Conservation (phyloP, 495 filamentous ascomycete genomes). For the Tuber brumale region DNA sequence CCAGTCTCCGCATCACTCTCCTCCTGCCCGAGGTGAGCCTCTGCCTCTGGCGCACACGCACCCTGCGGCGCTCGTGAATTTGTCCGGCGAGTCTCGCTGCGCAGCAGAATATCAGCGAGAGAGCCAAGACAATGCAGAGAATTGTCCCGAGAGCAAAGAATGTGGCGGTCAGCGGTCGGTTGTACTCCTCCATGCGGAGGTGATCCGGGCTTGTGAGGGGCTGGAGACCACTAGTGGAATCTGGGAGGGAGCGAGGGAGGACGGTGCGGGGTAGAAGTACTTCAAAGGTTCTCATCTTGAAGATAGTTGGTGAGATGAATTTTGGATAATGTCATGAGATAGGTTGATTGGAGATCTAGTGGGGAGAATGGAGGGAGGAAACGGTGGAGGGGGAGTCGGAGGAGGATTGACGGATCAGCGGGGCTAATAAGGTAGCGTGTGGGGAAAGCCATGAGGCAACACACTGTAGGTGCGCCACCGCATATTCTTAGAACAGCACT, state of each 20-base stretch:
- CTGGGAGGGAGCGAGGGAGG: not conserved
- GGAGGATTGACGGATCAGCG: not conserved
- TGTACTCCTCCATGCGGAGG: not conserved
- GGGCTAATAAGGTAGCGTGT: not conserved
- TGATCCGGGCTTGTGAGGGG: not conserved
- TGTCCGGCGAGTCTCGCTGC: not conserved
- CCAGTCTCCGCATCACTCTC: conserved; percentile 15
- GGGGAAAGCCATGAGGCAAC: not conserved
- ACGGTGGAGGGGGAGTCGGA: not conserved
- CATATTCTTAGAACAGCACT: not conserved
- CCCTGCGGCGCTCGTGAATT: not conserved
- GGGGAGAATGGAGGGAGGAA: not conserved
- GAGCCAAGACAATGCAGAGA: not conserved
- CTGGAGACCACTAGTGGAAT: not conserved
- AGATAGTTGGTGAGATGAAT: not conserved
- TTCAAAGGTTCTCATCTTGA: not conserved
- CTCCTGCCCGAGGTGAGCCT: not conserved
- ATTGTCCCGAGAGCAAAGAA: not conserved
- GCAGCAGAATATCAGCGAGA: not conserved
- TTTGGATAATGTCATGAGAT: not conserved
- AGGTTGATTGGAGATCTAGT: not conserved
- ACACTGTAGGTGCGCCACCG: not conserved
- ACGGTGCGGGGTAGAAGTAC: not conserved
- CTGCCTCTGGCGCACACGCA: not conserved
- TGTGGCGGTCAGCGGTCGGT: not conserved